Evolutionary conservation across 1,284 basidiomycete species (phyloP).

Genomic region (Microbotryum saponariae): DNA sequence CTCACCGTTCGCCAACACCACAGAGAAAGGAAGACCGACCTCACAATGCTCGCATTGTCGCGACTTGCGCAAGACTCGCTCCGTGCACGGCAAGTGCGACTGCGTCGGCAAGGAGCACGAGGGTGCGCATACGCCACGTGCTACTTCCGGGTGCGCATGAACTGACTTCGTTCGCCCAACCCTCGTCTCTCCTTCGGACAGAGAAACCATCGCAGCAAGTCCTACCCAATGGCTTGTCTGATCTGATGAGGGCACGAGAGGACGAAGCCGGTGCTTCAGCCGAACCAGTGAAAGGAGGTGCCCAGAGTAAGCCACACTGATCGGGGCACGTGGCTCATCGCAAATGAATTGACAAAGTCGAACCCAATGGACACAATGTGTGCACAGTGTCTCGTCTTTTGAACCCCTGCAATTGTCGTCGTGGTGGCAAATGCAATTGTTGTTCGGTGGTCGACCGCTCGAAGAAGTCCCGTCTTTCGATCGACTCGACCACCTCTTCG

Average conservation of each 20-base stretch:
- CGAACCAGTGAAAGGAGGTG: not conserved
- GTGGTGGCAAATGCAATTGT: conserved; percentile 24
- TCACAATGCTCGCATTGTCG: conserved; percentile 29
- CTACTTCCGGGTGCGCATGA: too few relatives aligned
- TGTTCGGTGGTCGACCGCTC: conserved; percentile 7
- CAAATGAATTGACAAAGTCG: too few relatives aligned
- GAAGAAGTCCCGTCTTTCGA: not conserved
- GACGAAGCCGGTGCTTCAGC: not conserved
- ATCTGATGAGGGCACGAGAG: conserved; percentile 3
- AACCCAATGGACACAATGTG: too few relatives aligned
- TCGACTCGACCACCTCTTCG: not conserved
- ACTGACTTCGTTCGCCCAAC: too few relatives aligned
- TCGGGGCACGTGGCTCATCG: not conserved
- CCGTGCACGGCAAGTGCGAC: conserved; percentile 26
- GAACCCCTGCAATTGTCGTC: conserved; percentile 26
- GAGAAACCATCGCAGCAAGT: conserved; percentile 6
- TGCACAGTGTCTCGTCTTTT: conserved; percentile 22
- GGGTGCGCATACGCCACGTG: conserved; percentile 5
- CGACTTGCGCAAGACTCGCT: conserved; percentile 21
- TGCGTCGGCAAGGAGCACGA: conserved; percentile 14
- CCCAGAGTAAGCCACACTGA: not conserved
- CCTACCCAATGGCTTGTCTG: conserved; percentile 22
- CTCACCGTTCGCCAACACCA: not conserved
- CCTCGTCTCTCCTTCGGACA: not conserved
- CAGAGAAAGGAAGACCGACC: conserved; percentile 30